Conservation (phyloP, 1,139 yeast genomes). For the Geotrichum citri-aurantii region DNA sequence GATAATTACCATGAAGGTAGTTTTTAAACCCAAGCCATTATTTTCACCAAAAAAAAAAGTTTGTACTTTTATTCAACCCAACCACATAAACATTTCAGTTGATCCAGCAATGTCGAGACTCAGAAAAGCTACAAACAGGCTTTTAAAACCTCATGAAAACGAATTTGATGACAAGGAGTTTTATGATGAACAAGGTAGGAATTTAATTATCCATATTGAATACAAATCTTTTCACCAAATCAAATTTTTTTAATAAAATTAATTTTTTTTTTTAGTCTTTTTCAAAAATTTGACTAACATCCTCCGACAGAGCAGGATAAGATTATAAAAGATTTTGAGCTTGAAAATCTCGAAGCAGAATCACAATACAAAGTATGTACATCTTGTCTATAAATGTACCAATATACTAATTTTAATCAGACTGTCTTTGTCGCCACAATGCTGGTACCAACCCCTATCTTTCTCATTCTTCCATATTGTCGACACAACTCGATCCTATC, state of each 20-base stretch:
- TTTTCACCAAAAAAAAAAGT: neutral
- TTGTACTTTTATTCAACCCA: neutral
- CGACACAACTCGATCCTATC: slow-evolving; percentile 31
- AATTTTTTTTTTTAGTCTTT: no score
- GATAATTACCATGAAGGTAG: no score
- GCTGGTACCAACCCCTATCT: slow-evolving; percentile 34
- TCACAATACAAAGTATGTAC: slow-evolving; percentile 22
- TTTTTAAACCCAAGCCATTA: neutral
- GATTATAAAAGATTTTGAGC: slow-evolving; percentile 27
- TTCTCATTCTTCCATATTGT: slow-evolving; percentile 31
- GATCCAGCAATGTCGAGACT: slow-evolving; percentile 23
- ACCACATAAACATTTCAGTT: neutral
- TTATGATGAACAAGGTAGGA: slow-evolving; percentile 26
- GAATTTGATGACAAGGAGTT: slow-evolving; percentile 20
- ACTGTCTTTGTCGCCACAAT: slow-evolving; percentile 27
- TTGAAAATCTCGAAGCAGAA: slow-evolving; percentile 27
- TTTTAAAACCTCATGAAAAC: slow-evolving; percentile 19
- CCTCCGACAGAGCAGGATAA: slow-evolving; percentile 30
- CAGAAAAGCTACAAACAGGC: slow-evolving; percentile 25
- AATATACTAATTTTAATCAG: slow-evolving; percentile 2
- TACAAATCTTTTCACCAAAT: neutral
- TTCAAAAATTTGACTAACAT: neutral
- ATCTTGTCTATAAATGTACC: neutral
- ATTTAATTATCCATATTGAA: neutral
- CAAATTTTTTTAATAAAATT: no score